Conservation (phyloP, 208 protist species). For the Hexamita inflata region DNA sequence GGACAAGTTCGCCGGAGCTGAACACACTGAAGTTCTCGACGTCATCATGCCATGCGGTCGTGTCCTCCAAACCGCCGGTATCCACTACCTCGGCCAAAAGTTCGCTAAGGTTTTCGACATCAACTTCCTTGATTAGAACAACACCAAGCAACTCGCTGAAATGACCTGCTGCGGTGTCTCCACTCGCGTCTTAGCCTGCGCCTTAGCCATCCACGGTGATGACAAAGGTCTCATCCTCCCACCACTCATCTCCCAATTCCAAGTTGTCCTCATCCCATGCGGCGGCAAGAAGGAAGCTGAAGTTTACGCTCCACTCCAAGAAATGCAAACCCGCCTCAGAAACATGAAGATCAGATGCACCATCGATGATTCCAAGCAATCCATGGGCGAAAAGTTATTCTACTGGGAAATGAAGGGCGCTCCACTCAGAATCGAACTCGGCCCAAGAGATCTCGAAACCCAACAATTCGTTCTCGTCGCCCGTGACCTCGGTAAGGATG, state of each 20-base stretch:
- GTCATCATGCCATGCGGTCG: slow-evolving; percentile 47
- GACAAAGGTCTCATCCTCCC: slow-evolving; percentile 43
- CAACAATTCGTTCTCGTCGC: slow-evolving; percentile 32
- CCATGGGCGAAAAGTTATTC: slow-evolving; percentile 46
- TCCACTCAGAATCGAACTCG: slow-evolving; percentile 48
- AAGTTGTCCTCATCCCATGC: slow-evolving; percentile 45
- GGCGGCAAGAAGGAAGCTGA: neutral
- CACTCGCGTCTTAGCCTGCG: slow-evolving; percentile 41
- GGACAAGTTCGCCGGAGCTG: slow-evolving; percentile 48
- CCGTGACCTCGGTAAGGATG: slow-evolving; percentile 41
- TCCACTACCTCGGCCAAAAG: slow-evolving; percentile 49
- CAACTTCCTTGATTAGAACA: slow-evolving; percentile 36
- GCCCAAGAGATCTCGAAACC: slow-evolving; percentile 37
- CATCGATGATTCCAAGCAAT: slow-evolving; percentile 28
- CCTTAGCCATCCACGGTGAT: slow-evolving; percentile 46
- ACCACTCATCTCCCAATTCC: slow-evolving; percentile 29
- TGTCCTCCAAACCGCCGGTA: slow-evolving; percentile 44
- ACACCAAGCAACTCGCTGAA: neutral
- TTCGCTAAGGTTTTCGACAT: slow-evolving; percentile 49
- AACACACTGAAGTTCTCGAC: slow-evolving; percentile 50
- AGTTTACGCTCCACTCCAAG: slow-evolving; percentile 22
- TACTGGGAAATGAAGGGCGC: slow-evolving; percentile 52
- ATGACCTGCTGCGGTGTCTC: slow-evolving; percentile 52
- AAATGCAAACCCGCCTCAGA: slow-evolving; percentile 30
- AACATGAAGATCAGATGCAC: slow-evolving; percentile 26